Evolutionary conservation across 2,329 filamentous ascomycete genomes (phyloP).

Genomic region (Hymenoscyphus scutula): DNA sequence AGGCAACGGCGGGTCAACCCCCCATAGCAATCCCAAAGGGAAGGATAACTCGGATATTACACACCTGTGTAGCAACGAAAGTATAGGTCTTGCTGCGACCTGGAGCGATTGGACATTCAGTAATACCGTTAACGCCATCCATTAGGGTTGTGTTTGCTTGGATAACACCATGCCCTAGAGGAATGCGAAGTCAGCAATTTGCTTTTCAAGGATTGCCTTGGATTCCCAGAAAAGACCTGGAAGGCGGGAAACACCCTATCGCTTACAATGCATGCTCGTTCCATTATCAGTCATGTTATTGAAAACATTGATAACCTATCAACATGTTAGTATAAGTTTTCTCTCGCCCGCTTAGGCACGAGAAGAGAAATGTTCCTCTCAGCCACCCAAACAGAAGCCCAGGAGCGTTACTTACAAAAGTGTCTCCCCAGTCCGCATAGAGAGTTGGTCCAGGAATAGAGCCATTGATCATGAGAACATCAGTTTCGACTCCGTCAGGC

Average conservation of each 20-base stretch:
- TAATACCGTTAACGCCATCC: conserved; percentile 45
- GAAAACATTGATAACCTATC: conserved; percentile 57
- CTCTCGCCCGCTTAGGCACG: neutral
- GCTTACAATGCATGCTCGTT: too few species aligned
- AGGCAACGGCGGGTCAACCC: too few species aligned
- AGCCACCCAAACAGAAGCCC: neutral
- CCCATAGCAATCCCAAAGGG: too few species aligned
- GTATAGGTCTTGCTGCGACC: conserved; percentile 30
- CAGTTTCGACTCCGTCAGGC: conserved; percentile 43
- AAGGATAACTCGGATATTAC: too few species aligned
- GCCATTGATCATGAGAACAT: conserved; percentile 48
- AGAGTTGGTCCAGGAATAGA: conserved; percentile 34
- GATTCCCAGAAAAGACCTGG: too few species aligned
- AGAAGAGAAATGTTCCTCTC: neutral
- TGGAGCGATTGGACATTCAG: conserved; percentile 59
- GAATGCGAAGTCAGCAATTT: too few species aligned
- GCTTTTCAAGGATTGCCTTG: too few species aligned
- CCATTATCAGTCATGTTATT: conserved; percentile 59
- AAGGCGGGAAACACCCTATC: too few species aligned
- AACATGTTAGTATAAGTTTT: neutral
- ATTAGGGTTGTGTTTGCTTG: conserved; percentile 44
- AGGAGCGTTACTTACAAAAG: conserved; percentile 35
- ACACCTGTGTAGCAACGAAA: conserved; percentile 27
- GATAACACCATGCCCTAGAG: conserved; percentile 48
- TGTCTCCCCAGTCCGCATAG: conserved; percentile 33